phyloP scores from a whole-genome alignment of 2,329 filamentous ascomycete species.

The Didymella segeticola region DNA sequence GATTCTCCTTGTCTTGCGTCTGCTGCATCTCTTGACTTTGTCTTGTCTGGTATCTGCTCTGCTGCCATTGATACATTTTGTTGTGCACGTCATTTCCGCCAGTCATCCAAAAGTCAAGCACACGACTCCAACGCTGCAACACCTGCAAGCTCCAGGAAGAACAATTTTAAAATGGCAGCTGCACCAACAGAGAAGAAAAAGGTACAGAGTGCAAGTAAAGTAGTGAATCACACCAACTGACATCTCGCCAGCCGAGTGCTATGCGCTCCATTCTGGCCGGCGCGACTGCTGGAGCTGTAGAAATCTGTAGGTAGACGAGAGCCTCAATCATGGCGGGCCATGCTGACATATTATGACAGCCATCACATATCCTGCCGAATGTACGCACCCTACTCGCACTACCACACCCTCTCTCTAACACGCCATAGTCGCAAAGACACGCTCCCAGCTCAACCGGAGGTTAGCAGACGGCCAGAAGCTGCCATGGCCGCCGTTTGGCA shows the following conservation, averaged over 20 bases:
- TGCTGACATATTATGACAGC: slow-evolving; percentile 55
- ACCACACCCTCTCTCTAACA: slow-evolving; percentile 19
- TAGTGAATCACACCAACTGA: background rate
- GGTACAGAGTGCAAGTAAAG: slow-evolving; percentile 17
- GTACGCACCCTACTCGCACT: slow-evolving; percentile 57
- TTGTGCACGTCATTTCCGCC: slow-evolving; percentile 18
- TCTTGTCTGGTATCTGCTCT: background rate
- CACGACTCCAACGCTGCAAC: slow-evolving; percentile 4
- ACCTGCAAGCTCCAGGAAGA: background rate
- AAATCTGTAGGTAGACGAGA: slow-evolving; percentile 71
- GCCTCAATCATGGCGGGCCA: background rate
- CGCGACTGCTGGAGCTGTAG: slow-evolving; percentile 89
- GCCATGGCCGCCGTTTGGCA: slow-evolving; percentile 91
- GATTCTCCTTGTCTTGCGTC: too few species aligned
- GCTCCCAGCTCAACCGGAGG: slow-evolving; percentile 88
- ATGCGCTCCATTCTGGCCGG: slow-evolving; percentile 91
- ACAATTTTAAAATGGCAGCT: slow-evolving; percentile 31
- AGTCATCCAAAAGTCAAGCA: slow-evolving; percentile 14
- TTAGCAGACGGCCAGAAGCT: slow-evolving; percentile 84
- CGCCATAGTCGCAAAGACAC: slow-evolving; percentile 82
- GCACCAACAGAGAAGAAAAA: slow-evolving; percentile 46
- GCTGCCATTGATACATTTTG: background rate
- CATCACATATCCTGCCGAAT: slow-evolving; percentile 94
- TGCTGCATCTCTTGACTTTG: too few species aligned
- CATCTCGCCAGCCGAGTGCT: slow-evolving; percentile 69